phyloP scores from a whole-genome alignment of 306 rosid genomes.

The Dryas alaskensis region DNA sequence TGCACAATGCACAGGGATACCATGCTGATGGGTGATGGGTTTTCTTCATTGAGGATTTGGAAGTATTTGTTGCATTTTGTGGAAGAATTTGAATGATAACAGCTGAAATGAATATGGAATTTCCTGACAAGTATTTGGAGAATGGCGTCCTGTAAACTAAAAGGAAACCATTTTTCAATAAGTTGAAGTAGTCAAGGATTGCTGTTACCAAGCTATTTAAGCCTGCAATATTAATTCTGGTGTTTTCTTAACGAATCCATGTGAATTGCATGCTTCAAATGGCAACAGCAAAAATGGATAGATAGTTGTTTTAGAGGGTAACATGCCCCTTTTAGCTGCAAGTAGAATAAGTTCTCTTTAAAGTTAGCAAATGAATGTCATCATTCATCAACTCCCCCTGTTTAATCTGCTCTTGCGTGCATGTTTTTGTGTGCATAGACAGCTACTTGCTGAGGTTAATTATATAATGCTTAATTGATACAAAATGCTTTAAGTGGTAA shows the following conservation, averaged over 20 bases:
- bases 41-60: background rate
- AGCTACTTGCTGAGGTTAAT: background rate
- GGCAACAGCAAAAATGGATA: background rate
- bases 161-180: background rate
- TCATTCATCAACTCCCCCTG: background rate
- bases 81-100: slow-evolving; percentile 1
- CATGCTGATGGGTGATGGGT: background rate
- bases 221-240: background rate
- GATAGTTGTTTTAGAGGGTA: background rate
- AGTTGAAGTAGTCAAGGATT: background rate
- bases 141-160: background rate
- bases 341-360: background rate
- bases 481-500: background rate
- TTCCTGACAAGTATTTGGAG: background rate
- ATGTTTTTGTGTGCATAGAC: background rate
- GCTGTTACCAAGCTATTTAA: background rate
- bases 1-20: background rate
- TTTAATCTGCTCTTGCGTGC: background rate
- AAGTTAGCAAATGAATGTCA: background rate
- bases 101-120: background rate
- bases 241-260: background rate
- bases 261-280: background rate
- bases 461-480: background rate
- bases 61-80: background rate
- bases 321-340: background rate